These are phyloP conservation scores for Miscanthus sacchariflorus DNA, from an alignment of 202 grass and related monocot species.

Conservation along the genomic window DNA sequence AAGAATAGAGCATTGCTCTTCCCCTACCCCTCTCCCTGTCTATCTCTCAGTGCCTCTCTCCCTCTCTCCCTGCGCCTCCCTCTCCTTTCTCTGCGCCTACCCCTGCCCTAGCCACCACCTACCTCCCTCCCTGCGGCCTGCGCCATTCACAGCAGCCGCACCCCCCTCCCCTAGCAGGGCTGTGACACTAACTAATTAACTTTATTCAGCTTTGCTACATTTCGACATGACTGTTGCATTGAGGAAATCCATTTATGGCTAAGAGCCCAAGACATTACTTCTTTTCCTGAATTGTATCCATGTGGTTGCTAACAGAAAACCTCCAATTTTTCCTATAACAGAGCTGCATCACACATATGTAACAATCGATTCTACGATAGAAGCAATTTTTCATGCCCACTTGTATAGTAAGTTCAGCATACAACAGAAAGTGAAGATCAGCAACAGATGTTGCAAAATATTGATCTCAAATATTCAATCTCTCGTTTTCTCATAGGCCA, in stretches of 20 bases:
- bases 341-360: slow-evolving; percentile 4
- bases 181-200: neutral
- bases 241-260: neutral
- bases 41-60: too few relatives aligned
- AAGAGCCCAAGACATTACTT: neutral
- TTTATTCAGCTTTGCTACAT: slow-evolving; percentile 11
- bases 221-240: neutral
- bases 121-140: too few relatives aligned
- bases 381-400: neutral
- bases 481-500: slow-evolving; percentile 15
- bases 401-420: slow-evolving; percentile 13
- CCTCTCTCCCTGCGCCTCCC: too few relatives aligned
- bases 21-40: too few relatives aligned
- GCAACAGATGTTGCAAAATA: neutral
- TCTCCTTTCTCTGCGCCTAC: too few relatives aligned
- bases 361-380: neutral
- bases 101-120: too few relatives aligned
- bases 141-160: too few relatives aligned
- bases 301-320: neutral
- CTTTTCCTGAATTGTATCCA: neutral
- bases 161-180: too few relatives aligned
- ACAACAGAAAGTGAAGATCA: slow-evolving; percentile 7
- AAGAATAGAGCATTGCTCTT: too few relatives aligned
- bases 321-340: neutral
- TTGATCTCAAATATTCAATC: neutral